Percentiles rank a stretch among this genome's conserved stretches.
These are phyloP conservation scores for Rhizomucor miehei DNA, from an alignment of 371 early-diverging fungal species.

Conservation along the genomic window DNA sequence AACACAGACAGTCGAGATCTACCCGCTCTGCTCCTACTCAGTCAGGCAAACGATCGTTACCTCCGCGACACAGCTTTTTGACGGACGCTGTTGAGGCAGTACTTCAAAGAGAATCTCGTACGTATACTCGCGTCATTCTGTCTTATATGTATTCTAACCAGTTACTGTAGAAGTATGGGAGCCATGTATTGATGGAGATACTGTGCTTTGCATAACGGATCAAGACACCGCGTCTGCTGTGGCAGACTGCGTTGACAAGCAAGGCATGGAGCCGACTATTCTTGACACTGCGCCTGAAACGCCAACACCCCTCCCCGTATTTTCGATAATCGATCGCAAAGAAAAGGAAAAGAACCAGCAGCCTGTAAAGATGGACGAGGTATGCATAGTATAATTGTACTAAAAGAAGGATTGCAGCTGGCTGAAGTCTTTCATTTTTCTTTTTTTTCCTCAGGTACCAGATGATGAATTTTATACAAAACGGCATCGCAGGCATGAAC, in stretches of 20 bases:
- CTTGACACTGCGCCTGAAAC: background rate
- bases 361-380: too few species aligned
- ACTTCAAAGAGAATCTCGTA: constrained; percentile 19
- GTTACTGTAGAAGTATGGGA: background rate
- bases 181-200: constrained; percentile 6
- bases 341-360: too few species aligned
- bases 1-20: too few species aligned
- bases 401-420: too few species aligned
- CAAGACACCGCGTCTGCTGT: background rate
- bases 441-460: too few species aligned
- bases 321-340: too few species aligned
- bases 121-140: background rate
- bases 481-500: constrained; percentile 61
- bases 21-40: too few species aligned
- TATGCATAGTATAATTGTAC: too few species aligned
- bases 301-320: background rate
- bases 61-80: constrained; percentile 23
- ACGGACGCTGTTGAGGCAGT: constrained; percentile 23
- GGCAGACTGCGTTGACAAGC: background rate
- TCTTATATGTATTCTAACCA: background rate
- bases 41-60: constrained; percentile 20
- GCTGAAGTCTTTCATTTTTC: too few species aligned
- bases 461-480: constrained; percentile 56
- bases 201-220: constrained; percentile 5
- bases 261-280: background rate